Percentiles rank a stretch among this genome's conserved stretches.
Evolutionary conservation across 345 rosid species (phyloP).

Genomic region (Populus nigra): DNA sequence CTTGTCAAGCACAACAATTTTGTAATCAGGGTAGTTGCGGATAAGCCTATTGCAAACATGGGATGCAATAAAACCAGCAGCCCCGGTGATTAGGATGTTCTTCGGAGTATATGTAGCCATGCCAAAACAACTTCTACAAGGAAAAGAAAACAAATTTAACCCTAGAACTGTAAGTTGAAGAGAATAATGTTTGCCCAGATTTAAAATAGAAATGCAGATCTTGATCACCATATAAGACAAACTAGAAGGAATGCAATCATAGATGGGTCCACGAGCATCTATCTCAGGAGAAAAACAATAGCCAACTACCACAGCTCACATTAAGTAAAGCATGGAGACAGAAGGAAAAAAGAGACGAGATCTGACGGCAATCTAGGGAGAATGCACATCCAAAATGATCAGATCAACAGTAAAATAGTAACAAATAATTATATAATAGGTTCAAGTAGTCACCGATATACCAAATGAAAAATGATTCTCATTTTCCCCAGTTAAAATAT

Average conservation of each 20-base stretch:
- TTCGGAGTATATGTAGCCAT: conserved; percentile 55
- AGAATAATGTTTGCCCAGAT: not conserved
- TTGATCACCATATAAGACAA: not conserved
- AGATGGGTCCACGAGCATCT: not conserved
- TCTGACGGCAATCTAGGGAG: not conserved
- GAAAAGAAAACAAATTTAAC: not conserved
- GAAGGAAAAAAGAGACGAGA: not conserved
- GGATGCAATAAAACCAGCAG: conserved; percentile 85
- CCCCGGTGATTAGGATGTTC: conserved; percentile 86
- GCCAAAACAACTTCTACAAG: conserved; percentile 17
- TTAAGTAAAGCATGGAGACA: not conserved
- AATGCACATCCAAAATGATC: not conserved
- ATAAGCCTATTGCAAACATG: conserved; percentile 76
- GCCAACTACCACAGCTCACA: not conserved
- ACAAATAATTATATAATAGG: not conserved
- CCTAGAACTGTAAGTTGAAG: not conserved
- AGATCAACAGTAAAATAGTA: not conserved
- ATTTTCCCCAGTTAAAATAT: not conserved
- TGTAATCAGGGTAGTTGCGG: conserved; percentile 73
- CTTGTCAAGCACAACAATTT: conserved; percentile 83
- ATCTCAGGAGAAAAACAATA: not conserved
- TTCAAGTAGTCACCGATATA: not conserved
- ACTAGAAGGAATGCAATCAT: not conserved
- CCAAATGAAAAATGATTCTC: not conserved
- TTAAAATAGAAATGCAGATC: not conserved